These are phyloP conservation scores for Bacterosira constricta DNA, from an alignment of 108 stramenopile genomes.

Conservation along the genomic window DNA sequence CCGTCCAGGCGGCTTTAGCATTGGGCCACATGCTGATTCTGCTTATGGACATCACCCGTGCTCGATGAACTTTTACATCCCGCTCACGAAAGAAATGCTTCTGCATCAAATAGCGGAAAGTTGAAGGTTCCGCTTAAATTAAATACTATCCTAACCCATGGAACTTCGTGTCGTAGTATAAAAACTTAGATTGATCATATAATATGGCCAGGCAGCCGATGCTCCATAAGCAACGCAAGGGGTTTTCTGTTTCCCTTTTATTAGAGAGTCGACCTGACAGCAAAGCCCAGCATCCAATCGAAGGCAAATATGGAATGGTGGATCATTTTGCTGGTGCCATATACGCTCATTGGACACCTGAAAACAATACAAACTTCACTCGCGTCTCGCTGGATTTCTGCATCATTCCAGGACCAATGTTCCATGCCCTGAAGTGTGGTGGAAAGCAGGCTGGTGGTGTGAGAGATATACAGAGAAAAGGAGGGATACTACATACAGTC, in stretches of 20 bases:
- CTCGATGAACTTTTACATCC: conserved; percentile 67
- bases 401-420: conserved; percentile 54
- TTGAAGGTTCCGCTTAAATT: no score
- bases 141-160: no score
- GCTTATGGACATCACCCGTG: conserved; percentile 73
- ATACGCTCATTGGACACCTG: conserved; percentile 66
- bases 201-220: no score
- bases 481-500: conserved; percentile 64
- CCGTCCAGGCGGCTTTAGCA: conserved; percentile 67
- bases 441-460: conserved; percentile 37
- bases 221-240: no score
- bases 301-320: conserved; percentile 42
- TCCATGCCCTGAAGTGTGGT: conserved; percentile 48
- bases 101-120: no score
- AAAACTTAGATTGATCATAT: no score
- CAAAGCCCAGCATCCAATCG: conserved; percentile 70
- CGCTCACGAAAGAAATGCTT: conserved; percentile 54
- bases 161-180: no score
- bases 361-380: conserved; percentile 58
- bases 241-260: no score
- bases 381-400: conserved; percentile 72
- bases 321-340: conserved; percentile 69
- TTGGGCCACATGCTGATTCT: conserved; percentile 73
- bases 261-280: conserved; percentile 56
- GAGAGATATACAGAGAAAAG: conserved; percentile 46